These are phyloP conservation scores for Herpotrichia juniperi DNA, from an alignment of 2,329 filamentous ascomycete species.

Conservation along the genomic window DNA sequence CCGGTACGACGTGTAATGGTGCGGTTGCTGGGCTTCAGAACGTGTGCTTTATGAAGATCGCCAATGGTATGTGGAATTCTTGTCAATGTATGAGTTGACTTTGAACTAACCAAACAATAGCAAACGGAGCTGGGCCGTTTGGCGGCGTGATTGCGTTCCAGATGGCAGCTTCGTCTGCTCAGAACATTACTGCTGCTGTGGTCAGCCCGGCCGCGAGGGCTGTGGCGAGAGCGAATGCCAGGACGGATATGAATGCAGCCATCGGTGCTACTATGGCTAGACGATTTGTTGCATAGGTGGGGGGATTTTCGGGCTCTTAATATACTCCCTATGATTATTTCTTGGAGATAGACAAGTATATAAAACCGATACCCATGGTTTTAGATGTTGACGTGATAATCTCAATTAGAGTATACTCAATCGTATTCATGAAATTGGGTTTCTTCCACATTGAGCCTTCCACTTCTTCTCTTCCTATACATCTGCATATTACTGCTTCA, in stretches of 20 bases:
- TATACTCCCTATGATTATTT: too few relatives aligned
- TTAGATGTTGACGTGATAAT: too few relatives aligned
- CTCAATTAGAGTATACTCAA: too few relatives aligned
- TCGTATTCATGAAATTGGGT: too few relatives aligned
- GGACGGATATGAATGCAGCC: neutral
- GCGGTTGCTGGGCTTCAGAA: slow-evolving; percentile 61
- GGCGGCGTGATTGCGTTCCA: slow-evolving; percentile 28
- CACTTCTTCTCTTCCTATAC: too few relatives aligned
- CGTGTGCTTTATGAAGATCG: slow-evolving; percentile 52
- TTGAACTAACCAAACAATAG: slow-evolving; percentile 2
- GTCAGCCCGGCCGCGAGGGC: neutral
- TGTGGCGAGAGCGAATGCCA: neutral
- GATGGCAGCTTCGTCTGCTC: slow-evolving; percentile 11
- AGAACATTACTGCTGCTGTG: neutral
- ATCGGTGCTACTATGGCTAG: neutral
- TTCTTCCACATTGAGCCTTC: too few relatives aligned
- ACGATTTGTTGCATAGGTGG: neutral
- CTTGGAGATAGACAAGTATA: too few relatives aligned
- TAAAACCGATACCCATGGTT: too few relatives aligned
- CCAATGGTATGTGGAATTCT: slow-evolving; percentile 12
- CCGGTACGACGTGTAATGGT: slow-evolving; percentile 60
- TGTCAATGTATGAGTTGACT: neutral
- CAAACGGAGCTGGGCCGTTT: slow-evolving; percentile 25
- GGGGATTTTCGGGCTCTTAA: too few relatives aligned
- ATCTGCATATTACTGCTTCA: too few relatives aligned